Base-by-base conservation (phyloP, 208 protist genomes). In the Trypanosoma conorhini region DNA sequence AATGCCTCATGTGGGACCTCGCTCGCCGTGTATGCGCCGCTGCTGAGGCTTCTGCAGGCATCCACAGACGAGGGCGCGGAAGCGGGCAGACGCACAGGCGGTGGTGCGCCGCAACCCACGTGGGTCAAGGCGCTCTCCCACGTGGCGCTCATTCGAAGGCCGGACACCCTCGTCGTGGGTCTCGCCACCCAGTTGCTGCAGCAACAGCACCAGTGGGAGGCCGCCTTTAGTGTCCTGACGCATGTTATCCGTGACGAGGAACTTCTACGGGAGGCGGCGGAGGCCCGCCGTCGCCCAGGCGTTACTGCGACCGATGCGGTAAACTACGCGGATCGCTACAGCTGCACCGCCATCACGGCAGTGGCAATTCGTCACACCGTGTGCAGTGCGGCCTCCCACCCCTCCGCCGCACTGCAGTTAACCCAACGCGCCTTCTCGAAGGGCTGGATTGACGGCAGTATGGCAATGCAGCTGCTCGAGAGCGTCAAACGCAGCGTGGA, bases 361-460 rank as follows among this genome's bases (percentile, higher is more conserved):
- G 66, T 50, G 21, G 67, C 73, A 22, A 35, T 78, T 33, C 48
- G 52, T 19, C 38, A 62, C 64, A 62, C 60, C 12, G 73, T 72
- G 44, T 63, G 52, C 24, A 67, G 63, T 61, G 71, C 71, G 4
- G 31, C 50, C 0, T 8, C 24, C 30, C 1, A 68, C n/a, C 38
- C 59, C 1, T 26, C 13, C 26, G 73, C 61, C 0, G 66, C 73
- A 3, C 1, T 72, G 35, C 60, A 63, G 21, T 60, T 78, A 21
- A 66, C 44, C 9, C 66, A 72, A 30, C 17, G 46, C 12, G 73
- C 66, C n/a, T 58, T 73, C 31, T 42, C 60, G 9, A 26, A 30
- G 5, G 62, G 67, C 35, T 78, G 73, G 73, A 72, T 78, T 60
- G 61, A 72, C 38, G 51, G 58, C 38, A 35, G 5, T 28, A 73